Conservation (phyloP, 2,329 filamentous ascomycete species). For the Phyllosticta ampelicida region DNA sequence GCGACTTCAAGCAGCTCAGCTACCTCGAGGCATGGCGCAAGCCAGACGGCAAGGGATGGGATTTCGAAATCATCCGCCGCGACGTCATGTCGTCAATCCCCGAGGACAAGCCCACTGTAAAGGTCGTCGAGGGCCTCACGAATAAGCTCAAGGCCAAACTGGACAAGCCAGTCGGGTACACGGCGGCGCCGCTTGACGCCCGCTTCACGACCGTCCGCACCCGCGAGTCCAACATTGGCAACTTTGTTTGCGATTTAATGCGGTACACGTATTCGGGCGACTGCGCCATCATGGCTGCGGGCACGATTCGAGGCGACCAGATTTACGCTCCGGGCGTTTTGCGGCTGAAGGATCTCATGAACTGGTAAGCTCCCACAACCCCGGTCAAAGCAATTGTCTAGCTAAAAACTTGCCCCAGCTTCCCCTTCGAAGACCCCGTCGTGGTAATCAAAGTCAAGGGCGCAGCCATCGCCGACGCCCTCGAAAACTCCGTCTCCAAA, state of each 20-base stretch:
- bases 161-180: constrained; percentile 75
- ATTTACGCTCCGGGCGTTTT: constrained; percentile 75
- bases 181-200: constrained; percentile 69
- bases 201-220: constrained; percentile 73
- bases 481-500: constrained; percentile 73
- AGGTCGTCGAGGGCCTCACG: constrained; percentile 58
- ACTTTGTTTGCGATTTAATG: constrained; percentile 90
- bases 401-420: too few relatives aligned
- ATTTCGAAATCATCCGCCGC: constrained; percentile 64
- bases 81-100: constrained; percentile 61
- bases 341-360: constrained; percentile 69
- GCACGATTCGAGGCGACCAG: constrained; percentile 79
- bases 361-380: constrained; percentile 42
- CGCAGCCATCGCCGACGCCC: constrained; percentile 60
- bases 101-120: constrained; percentile 49
- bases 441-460: constrained; percentile 66
- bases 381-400: too few relatives aligned
- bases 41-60: constrained; percentile 51
- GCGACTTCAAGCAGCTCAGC: constrained; percentile 85
- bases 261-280: constrained; percentile 70
- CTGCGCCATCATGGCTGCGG: constrained; percentile 72
- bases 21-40: constrained; percentile 69
- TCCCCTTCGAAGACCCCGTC: constrained; percentile 85
- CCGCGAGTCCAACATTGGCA: constrained; percentile 73
- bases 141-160: constrained; percentile 64